These are phyloP conservation scores for Hyphopichia buzzinii DNA, from an alignment of 1,139 yeast species.

Conservation along the genomic window DNA sequence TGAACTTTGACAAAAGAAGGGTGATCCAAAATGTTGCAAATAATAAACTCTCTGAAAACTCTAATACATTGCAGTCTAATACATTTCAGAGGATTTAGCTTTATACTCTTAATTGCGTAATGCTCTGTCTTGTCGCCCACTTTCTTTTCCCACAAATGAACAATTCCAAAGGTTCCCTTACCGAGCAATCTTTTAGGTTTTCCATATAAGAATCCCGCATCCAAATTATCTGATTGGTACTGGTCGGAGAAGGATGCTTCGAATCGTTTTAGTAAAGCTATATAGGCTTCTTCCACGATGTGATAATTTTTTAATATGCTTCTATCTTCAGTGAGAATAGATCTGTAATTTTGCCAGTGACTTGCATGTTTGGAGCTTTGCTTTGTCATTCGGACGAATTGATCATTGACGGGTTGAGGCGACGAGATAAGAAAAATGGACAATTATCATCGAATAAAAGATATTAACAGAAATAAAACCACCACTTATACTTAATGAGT, in stretches of 20 bases:
- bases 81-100: background rate
- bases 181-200: constrained; percentile 1
- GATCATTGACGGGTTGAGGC: too few species aligned
- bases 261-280: background rate
- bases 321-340: constrained; percentile 1
- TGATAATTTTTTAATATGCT: background rate
- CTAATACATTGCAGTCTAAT: constrained; percentile 1
- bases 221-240: background rate
- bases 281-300: constrained; percentile 3
- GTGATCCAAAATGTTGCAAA: constrained; percentile 1
- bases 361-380: too few species aligned
- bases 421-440: too few species aligned
- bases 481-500: too few species aligned
- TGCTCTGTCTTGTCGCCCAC: background rate
- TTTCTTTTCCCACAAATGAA: constrained; percentile 1
- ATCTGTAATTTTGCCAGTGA: background rate
- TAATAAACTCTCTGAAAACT: constrained; percentile 2
- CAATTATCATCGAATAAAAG: too few species aligned
- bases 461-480: too few species aligned
- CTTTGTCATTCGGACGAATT: too few species aligned
- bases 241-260: background rate
- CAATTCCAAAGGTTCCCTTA: constrained; percentile 4
- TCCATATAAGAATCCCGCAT: constrained; percentile 1
- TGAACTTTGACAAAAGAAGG: constrained; percentile 1
- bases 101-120: constrained; percentile 3